Base-by-base conservation (phyloP, 202 grass and related monocot species). In the Saccharum hybrid region DNA sequence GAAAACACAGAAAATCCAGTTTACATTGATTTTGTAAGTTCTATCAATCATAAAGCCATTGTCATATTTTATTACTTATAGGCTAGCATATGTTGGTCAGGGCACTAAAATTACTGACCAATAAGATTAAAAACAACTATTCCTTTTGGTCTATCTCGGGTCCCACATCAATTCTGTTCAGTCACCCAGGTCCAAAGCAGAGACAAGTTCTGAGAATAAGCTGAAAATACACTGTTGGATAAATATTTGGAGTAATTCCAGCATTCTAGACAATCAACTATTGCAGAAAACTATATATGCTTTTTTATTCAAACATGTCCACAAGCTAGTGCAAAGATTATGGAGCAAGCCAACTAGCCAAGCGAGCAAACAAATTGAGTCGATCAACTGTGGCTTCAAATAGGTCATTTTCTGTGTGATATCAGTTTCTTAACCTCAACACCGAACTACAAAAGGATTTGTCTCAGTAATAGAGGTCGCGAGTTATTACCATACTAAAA, bases 201-300 rank as follows among this genome's bases (percentile, higher is more conserved):
- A 45, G 0, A 71, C 21, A 70, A 30, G 10, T 21, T 13, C 7
- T 40, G 31, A 54, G 2, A 68, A 40, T 68, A 68, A 80, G 11
- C 31, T 54, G 7, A 69, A 43, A 66, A 66, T 64, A 14, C 19
- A 74, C 12, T 10, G 72, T 4, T 14, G 9, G 33, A 63, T 63
- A 71, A 63, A 54, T 66, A 71, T 71, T 78, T 37, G 22, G 6
- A 69, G 46, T 31, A 36, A 77, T 63, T 65, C 57, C 26, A 30
- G 21, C 33, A 63, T 72, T 51, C 8, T 34, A 61, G 10, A 61
- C 22, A 73, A 46, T 70, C 31, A 56, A 65, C 56, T 22, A 46
- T 19, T 72, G 67, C 52, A 72, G 54, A 10, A 18, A 42, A n/a
- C 28, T 49, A 23, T 12, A 73, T 12, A 36, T 61, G 2, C 45